phyloP scores from a whole-genome alignment of 202 grass and related monocot species.

The Thinopyrum obtusiflorum region DNA sequence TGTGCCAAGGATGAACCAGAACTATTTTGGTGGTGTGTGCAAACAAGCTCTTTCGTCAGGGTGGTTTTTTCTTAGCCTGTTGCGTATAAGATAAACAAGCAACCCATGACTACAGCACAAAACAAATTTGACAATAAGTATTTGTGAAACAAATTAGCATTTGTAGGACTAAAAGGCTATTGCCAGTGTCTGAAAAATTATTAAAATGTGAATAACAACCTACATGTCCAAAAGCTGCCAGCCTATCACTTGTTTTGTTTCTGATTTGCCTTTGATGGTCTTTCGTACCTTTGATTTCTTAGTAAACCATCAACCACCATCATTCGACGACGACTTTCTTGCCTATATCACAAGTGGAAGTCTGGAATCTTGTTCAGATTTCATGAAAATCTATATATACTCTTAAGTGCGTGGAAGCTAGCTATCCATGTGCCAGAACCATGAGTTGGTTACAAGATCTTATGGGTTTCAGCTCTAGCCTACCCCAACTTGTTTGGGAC shows the following conservation, averaged over 20 bases:
- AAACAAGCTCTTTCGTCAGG: background rate
- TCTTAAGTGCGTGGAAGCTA: too few species aligned
- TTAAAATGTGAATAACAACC: background rate
- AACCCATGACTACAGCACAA: conserved; percentile 19
- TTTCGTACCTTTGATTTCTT: background rate
- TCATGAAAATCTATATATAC: background rate
- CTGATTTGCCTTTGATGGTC: background rate
- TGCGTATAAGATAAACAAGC: background rate
- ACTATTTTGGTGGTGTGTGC: background rate
- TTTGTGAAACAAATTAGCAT: background rate
- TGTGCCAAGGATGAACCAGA: background rate
- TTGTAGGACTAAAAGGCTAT: background rate
- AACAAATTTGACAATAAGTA: background rate
- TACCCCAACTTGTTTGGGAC: too few species aligned
- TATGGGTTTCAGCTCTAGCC: too few species aligned
- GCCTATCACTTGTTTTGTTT: background rate
- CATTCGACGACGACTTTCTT: background rate
- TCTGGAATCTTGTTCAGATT: background rate
- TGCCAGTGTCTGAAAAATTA: background rate
- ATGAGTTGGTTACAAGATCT: too few species aligned
- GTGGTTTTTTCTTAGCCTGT: background rate
- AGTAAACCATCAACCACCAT: background rate
- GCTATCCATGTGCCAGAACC: too few species aligned
- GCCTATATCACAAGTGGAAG: background rate
- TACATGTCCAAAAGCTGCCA: background rate